Conservation (phyloP, 1,284 basidiomycete genomes). For the Marasmius sp. region DNA sequence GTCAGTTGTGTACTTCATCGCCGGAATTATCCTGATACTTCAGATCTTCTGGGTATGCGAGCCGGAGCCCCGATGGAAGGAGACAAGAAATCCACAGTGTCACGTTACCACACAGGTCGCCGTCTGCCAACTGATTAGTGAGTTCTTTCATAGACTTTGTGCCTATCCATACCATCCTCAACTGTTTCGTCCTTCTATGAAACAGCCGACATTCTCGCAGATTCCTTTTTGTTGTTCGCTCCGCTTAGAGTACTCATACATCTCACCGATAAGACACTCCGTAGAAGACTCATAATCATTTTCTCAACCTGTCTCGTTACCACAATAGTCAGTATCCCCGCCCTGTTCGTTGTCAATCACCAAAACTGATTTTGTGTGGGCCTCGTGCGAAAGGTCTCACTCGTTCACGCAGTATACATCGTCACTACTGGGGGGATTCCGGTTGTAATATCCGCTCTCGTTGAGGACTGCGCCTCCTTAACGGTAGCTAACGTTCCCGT, state of each 20-base stretch:
- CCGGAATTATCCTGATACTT: constrained; percentile 30
- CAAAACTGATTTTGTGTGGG: neutral
- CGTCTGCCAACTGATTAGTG: constrained; percentile 38
- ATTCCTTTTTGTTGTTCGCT: constrained; percentile 32
- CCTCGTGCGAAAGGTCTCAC: constrained; percentile 27
- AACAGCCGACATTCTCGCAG: constrained; percentile 38
- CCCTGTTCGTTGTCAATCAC: neutral
- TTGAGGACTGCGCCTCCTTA: constrained; percentile 39
- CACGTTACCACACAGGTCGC: constrained; percentile 34
- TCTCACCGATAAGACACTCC: constrained; percentile 31
- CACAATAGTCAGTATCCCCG: constrained; percentile 21
- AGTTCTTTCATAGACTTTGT: constrained; percentile 14
- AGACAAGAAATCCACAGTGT: constrained; percentile 34
- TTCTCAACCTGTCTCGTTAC: constrained; percentile 41
- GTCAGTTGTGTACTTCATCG: constrained; percentile 30
- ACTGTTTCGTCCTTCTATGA: neutral
- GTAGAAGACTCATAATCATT: constrained; percentile 36
- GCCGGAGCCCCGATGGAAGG: constrained; percentile 32
- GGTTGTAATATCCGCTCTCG: constrained; percentile 37
- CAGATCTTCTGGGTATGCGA: constrained; percentile 44
- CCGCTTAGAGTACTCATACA: constrained; percentile 35
- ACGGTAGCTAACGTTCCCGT: constrained; percentile 43
- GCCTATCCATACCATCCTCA: too few species aligned
- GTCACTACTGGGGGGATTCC: constrained; percentile 28
- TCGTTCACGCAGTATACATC: constrained; percentile 39